Evolutionary conservation across 1,139 yeast species (phyloP).

Genomic region (Arxiozyma heterogenica): DNA sequence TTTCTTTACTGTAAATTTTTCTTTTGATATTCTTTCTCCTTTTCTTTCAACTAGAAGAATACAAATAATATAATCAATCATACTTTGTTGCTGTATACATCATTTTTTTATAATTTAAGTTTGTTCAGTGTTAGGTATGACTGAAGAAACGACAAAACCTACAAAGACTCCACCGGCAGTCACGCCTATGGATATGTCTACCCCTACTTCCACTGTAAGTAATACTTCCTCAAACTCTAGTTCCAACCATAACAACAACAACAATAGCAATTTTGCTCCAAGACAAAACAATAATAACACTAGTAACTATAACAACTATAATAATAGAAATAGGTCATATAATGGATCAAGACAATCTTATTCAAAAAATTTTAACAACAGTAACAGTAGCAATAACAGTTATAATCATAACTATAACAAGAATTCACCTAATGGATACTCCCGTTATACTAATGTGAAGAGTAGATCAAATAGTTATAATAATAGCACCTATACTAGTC

Average conservation of each 20-base stretch:
- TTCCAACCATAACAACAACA: neutral
- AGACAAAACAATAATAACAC: neutral
- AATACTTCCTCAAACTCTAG: neutral
- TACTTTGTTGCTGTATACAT: neutral
- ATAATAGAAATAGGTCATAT: constrained; percentile 1
- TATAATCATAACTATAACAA: neutral
- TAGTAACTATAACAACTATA: neutral
- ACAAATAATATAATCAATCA: neutral
- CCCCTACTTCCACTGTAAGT: neutral
- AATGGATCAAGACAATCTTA: constrained; percentile 2
- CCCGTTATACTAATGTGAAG: constrained; percentile 2
- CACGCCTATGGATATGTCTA: neutral
- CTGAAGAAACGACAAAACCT: constrained; percentile 1
- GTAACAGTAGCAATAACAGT: constrained; percentile 4
- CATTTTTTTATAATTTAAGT: neutral
- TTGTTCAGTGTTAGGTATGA: neutral
- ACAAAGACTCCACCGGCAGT: neutral
- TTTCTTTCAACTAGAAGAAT: neutral
- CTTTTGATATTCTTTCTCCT: neutral
- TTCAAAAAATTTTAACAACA: constrained; percentile 6
- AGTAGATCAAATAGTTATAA: constrained; percentile 1
- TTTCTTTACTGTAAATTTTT: neutral
- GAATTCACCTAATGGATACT: neutral
- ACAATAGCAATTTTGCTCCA: neutral
- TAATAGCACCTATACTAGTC: neutral